These are phyloP conservation scores for Collybia sordida DNA, from an alignment of 768 basidiomycete genomes.

Conservation along the genomic window DNA sequence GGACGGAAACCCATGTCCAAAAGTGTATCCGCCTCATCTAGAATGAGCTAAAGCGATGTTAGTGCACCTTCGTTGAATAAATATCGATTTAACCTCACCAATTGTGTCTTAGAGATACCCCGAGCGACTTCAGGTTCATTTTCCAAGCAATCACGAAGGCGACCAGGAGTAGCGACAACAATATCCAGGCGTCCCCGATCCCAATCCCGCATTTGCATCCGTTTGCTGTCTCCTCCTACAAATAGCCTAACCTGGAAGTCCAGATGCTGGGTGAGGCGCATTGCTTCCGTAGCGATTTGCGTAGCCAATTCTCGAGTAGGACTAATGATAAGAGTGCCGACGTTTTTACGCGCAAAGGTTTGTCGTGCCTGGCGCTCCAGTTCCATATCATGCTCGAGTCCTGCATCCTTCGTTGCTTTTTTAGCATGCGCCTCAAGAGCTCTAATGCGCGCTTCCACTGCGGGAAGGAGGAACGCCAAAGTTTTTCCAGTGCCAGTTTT, in stretches of 20 bases:
- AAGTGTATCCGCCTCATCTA: conserved; percentile 92
- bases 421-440: conserved; percentile 46
- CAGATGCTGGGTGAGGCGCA: conserved; percentile 61
- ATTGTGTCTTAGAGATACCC: conserved; percentile 52
- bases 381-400: conserved; percentile 27
- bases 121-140: conserved; percentile 54
- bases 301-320: conserved; percentile 90
- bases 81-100: conserved; percentile 41
- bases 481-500: conserved; percentile 92
- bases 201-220: conserved; percentile 69
- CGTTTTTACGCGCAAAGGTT: conserved; percentile 42
- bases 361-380: conserved; percentile 29
- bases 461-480: conserved; percentile 83
- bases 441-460: conserved; percentile 73
- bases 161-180: conserved; percentile 89
- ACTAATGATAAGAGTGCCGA: conserved; percentile 80
- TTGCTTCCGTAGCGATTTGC: conserved; percentile 85
- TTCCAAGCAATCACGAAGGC: conserved; percentile 71
- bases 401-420: conserved; percentile 42
- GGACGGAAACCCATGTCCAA: conserved; percentile 91
- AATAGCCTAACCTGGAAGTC: conserved; percentile 70
- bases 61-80: conserved; percentile 5
- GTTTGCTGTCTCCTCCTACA: conserved; percentile 73
- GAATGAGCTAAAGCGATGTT: conserved; percentile 58
- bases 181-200: conserved; percentile 66